These are phyloP conservation scores for Colletotrichum sublineola DNA, from an alignment of 2,329 filamentous ascomycete species.

Conservation along the genomic window DNA sequence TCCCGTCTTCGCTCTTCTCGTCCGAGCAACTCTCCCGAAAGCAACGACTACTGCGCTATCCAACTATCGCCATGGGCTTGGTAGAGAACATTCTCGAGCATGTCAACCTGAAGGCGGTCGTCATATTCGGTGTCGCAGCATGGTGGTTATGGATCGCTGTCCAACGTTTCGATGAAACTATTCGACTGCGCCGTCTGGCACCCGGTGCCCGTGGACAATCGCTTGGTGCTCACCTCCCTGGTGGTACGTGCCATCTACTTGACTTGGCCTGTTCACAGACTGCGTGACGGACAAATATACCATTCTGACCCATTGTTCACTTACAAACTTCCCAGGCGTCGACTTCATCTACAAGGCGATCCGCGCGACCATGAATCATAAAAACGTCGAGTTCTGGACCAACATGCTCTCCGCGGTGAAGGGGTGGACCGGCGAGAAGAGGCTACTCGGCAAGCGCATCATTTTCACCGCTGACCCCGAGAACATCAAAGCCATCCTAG, in stretches of 20 bases:
- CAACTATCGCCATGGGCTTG: conserved; percentile 58
- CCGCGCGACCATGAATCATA: conserved; percentile 63
- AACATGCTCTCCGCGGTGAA: conserved; percentile 59
- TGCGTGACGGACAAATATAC: background rate
- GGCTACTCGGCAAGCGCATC: conserved; percentile 68
- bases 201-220: conserved; percentile 56
- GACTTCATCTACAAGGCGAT: conserved; percentile 74
- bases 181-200: conserved; percentile 59
- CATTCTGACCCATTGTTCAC: background rate
- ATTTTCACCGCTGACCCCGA: conserved; percentile 86
- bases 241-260: conserved; percentile 54
- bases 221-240: conserved; percentile 57
- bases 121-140: conserved; percentile 54
- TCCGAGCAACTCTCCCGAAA: background rate
- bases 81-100: conserved; percentile 62
- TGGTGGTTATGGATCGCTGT: conserved; percentile 56
- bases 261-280: background rate
- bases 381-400: conserved; percentile 74
- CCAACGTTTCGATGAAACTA: conserved; percentile 56
- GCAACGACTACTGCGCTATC: background rate
- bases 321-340: conserved; percentile 59
- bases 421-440: conserved; percentile 72
- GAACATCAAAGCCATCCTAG: conserved; percentile 92
- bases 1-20: background rate
- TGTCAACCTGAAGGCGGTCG: conserved; percentile 57